Evolutionary conservation across 768 basidiomycete species (phyloP), one percentile per base, ranked within the genome.

Genomic region (Mycena alexandri): DNA sequence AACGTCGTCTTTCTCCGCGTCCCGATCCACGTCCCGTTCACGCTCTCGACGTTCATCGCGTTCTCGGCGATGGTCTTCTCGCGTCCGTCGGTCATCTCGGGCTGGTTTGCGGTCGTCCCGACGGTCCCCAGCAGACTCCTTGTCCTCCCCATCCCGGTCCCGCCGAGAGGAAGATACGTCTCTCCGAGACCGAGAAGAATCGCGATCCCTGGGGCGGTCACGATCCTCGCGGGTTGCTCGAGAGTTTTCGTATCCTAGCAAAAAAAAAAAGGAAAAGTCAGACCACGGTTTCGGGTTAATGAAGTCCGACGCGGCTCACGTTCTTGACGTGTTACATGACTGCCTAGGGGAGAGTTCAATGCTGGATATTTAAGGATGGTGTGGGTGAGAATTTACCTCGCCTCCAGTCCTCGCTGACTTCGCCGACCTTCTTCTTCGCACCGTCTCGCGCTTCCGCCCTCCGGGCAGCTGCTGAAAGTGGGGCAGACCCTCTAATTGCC

Each of bases 361-460:
- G 51, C 25, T 42, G 9, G 7, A 14, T 16, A 11, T 17, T 3
- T 2, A 21, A 33, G 5, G 19, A 29, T 24, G 78, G 85, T 38
- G 9, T 5, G 38, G 38, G 38, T 14, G 38, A 38, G 10, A 38
- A 38, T 38, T 69, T 72, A 93, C 93, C 91, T 87, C 92, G 86
- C 75, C 93, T 86, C 93, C 93, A 95, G 74, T 95, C 93, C 72
- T 94, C 92, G 72, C 87, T 89, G 25, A 82, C 83, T 76, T 94
- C 93, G 42, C 89, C 91, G 48, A 84, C 83, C 78, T 90, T 91
- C 80, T 89, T 90, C 81, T 87, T 91, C 50, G 80, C 73, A 61
- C 81, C 68, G 33, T 93, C 92, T 73, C 89, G 83, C 29, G 82
- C 80, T 64, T 93, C 91, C 53, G 82, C 77, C 53, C 87, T 80